A percentile compares a stretch with the other conserved stretches of the same genome.
phyloP scores from a whole-genome alignment of 768 basidiomycete genomes.

The Naganishia antarctica region DNA sequence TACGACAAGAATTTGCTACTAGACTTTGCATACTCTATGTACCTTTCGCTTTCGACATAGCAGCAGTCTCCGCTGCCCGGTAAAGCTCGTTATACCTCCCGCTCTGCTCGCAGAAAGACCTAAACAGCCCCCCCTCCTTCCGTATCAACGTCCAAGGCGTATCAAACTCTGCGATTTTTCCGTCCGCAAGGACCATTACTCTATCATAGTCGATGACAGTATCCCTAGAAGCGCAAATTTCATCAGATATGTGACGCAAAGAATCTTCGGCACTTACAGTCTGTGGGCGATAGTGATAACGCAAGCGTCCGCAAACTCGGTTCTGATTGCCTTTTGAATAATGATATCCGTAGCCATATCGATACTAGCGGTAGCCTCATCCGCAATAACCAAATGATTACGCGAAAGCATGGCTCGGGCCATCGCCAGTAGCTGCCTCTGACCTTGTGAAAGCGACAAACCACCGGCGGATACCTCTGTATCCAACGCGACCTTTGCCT shows the following conservation, averaged over 20 bases:
- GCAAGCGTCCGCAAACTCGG: slow-evolving; percentile 45
- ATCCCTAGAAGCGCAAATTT: slow-evolving; percentile 33
- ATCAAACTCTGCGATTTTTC: slow-evolving; percentile 47
- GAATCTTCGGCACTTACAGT: background rate
- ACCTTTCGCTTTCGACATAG: slow-evolving; percentile 14
- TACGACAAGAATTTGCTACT: slow-evolving; percentile 2
- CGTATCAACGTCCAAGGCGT: slow-evolving; percentile 45
- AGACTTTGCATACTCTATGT: too few species aligned
- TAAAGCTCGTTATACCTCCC: slow-evolving; percentile 47
- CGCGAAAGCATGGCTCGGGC: slow-evolving; percentile 32
- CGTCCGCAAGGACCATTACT: slow-evolving; percentile 47
- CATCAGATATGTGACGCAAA: background rate
- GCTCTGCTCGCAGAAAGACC: slow-evolving; percentile 44
- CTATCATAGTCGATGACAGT: slow-evolving; percentile 50
- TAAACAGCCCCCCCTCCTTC: slow-evolving; percentile 43
- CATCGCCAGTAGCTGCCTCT: slow-evolving; percentile 60
- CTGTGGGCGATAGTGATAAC: slow-evolving; percentile 46
- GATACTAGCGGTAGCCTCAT: slow-evolving; percentile 47
- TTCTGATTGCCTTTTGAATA: slow-evolving; percentile 47
- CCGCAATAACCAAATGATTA: slow-evolving; percentile 33
- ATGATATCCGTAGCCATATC: slow-evolving; percentile 49
- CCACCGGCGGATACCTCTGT: slow-evolving; percentile 80
- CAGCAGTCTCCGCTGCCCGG: slow-evolving; percentile 36
- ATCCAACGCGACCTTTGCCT: slow-evolving; percentile 58
- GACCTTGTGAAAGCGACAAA: slow-evolving; percentile 86